A percentile compares a stretch with the other conserved stretches of the same genome.
These are phyloP conservation scores for Leccinum sublutescens DNA, from an alignment of 768 basidiomycete species.

Conservation along the genomic window DNA sequence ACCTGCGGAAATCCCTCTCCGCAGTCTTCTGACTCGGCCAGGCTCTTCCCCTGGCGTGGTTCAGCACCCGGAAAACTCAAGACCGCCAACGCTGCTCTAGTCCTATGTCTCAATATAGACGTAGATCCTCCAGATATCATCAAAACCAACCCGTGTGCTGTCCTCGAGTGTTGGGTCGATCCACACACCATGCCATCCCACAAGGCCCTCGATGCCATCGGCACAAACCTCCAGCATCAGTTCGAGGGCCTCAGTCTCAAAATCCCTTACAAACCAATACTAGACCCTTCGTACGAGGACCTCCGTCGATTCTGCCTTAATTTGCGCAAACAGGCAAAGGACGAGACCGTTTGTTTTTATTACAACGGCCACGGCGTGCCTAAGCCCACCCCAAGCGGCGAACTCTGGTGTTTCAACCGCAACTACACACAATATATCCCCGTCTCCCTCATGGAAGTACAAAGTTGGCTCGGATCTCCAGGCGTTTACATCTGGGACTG, in stretches of 20 bases:
- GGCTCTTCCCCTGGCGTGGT: conserved; percentile 76
- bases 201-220: conserved; percentile 93
- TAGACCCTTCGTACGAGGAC: conserved; percentile 95
- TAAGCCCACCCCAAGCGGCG: conserved; percentile 91
- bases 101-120: conserved; percentile 94
- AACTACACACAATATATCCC: conserved; percentile 99
- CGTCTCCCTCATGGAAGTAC: conserved; percentile 89
- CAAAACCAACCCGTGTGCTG: conserved; percentile 95
- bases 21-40: conserved; percentile 61
- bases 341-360: conserved; percentile 92
- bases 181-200: conserved; percentile 88
- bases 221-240: conserved; percentile 89
- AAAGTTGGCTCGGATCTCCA: conserved; percentile 91
- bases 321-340: conserved; percentile 84
- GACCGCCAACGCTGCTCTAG: conserved; percentile 84
- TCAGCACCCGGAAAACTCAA: conserved; percentile 82
- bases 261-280: conserved; percentile 89
- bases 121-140: conserved; percentile 97
- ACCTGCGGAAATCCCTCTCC: conserved; percentile 86
- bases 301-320: conserved; percentile 82
- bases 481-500: conserved; percentile 99
- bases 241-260: conserved; percentile 95
- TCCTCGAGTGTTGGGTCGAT: conserved; percentile 96
- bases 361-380: conserved; percentile 99
- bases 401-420: conserved; percentile 98